Conservation (phyloP, 139 green algal species). For the Chlorella sp. region DNA sequence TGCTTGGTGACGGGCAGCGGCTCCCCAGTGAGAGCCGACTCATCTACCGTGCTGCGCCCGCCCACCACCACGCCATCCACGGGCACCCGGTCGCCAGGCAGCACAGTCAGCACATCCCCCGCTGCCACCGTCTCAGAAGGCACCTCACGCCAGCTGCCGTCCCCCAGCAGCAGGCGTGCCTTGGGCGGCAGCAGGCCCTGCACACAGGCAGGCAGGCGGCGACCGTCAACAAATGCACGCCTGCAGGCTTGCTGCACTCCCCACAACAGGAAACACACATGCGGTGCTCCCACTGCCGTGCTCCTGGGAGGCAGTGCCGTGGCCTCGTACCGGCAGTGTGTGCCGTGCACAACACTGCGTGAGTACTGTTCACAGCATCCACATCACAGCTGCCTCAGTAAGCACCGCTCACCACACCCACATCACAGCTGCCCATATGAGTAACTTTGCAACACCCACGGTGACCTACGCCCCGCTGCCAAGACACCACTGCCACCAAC, state of each 20-base stretch:
- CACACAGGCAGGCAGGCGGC: constrained; percentile 1
- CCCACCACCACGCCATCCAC: constrained; percentile 82
- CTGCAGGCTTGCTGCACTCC: background rate
- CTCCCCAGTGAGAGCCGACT: constrained; percentile 88
- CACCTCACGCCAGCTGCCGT: constrained; percentile 65
- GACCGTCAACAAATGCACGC: too few species aligned
- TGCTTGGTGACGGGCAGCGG: constrained; percentile 81
- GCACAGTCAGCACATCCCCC: constrained; percentile 79
- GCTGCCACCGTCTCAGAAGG: constrained; percentile 69
- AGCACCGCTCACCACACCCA: too few species aligned
- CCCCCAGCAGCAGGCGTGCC: constrained; percentile 76
- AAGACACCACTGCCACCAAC: too few species aligned
- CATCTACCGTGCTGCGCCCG: constrained; percentile 75
- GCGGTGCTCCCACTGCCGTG: too few species aligned
- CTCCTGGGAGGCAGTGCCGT: background rate
- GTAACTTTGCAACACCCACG: too few species aligned
- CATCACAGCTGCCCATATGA: too few species aligned
- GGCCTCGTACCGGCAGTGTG: background rate
- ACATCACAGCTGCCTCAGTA: too few species aligned
- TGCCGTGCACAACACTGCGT: too few species aligned
- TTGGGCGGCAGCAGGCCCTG: constrained; percentile 86
- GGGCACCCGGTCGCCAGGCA: constrained; percentile 87
- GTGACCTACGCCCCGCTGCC: background rate
- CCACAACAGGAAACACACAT: background rate
- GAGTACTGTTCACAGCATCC: background rate